A percentile compares a stretch with the other conserved stretches of the same genome.
Conservation (phyloP, 306 rosid genomes). For the Pyrus betulifolia region DNA sequence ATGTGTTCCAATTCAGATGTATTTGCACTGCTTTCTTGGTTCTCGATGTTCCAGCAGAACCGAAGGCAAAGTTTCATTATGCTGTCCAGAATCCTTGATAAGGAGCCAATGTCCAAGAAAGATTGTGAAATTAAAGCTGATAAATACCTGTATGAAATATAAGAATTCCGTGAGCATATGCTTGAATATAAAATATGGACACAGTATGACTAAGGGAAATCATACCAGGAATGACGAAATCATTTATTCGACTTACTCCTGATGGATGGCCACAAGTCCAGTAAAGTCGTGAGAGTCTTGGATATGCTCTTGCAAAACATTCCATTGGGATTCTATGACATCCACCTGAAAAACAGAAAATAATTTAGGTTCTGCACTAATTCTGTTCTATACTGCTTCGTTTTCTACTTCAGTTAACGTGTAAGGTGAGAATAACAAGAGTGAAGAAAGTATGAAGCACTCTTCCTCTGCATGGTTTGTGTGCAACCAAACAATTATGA, state of each 20-base stretch:
- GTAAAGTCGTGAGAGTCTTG: conserved; percentile 90
- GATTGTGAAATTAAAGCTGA: conserved; percentile 90
- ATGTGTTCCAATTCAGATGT: conserved; percentile 80
- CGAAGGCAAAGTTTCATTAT: conserved; percentile 96
- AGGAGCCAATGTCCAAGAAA: conserved; percentile 94
- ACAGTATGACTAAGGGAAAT: background rate
- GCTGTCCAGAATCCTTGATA: conserved; percentile 90
- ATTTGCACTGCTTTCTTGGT: conserved; percentile 66
- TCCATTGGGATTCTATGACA: conserved; percentile 96
- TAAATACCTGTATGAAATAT: conserved; percentile 51
- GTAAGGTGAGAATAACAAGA: background rate
- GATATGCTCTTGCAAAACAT: conserved; percentile 81
- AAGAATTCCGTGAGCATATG: background rate
- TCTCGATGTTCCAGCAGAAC: conserved; percentile 88
- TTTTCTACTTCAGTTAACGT: background rate
- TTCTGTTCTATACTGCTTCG: background rate
- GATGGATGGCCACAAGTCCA: conserved; percentile 86
- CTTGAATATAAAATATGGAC: background rate
- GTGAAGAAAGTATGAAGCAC: background rate
- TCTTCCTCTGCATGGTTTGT: background rate
- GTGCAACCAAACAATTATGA: background rate
- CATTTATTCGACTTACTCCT: conserved; percentile 53
- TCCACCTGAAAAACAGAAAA: conserved; percentile 56
- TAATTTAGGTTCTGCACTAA: background rate
- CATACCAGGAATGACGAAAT: background rate